A percentile compares a stretch with the other conserved stretches of the same genome.
Evolutionary conservation across 176 grass and related monocot species (phyloP).

Genomic region (Musa troglodytarum): DNA sequence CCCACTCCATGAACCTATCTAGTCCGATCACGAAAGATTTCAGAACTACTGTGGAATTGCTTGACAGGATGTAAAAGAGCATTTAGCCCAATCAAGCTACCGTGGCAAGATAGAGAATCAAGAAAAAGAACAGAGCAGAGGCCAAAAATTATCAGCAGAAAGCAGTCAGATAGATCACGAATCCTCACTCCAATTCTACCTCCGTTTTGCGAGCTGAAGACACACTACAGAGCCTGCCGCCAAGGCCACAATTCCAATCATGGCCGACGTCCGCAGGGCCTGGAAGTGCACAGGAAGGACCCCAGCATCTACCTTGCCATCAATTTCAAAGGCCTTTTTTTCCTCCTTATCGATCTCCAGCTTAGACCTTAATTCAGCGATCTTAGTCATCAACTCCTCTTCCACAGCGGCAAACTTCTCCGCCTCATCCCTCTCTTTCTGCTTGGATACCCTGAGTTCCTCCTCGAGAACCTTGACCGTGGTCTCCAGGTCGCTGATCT

Average conservation of each 20-base stretch:
- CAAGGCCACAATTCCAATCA: neutral
- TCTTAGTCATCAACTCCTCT: neutral
- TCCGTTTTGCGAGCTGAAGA: neutral
- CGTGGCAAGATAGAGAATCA: too few species aligned
- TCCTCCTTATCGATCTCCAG: neutral
- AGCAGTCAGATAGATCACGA: too few species aligned
- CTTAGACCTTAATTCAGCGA: neutral
- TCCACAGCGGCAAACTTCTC: neutral
- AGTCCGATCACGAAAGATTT: too few species aligned
- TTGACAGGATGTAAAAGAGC: too few species aligned
- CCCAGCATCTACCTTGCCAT: neutral
- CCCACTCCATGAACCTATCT: too few species aligned
- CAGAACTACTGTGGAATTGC: too few species aligned
- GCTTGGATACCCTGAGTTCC: neutral
- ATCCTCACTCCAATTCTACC: neutral
- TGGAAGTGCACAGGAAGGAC: neutral
- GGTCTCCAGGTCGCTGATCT: neutral
- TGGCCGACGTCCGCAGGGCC: neutral
- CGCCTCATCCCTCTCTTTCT: neutral
- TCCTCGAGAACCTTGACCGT: neutral
- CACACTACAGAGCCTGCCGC: neutral
- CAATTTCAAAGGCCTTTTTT: neutral
- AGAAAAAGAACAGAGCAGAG: too few species aligned
- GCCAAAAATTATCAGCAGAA: too few species aligned
- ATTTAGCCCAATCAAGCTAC: too few species aligned